Evolutionary conservation across 2,329 filamentous ascomycete genomes (phyloP).

Genomic region (Mariannaea sp.): DNA sequence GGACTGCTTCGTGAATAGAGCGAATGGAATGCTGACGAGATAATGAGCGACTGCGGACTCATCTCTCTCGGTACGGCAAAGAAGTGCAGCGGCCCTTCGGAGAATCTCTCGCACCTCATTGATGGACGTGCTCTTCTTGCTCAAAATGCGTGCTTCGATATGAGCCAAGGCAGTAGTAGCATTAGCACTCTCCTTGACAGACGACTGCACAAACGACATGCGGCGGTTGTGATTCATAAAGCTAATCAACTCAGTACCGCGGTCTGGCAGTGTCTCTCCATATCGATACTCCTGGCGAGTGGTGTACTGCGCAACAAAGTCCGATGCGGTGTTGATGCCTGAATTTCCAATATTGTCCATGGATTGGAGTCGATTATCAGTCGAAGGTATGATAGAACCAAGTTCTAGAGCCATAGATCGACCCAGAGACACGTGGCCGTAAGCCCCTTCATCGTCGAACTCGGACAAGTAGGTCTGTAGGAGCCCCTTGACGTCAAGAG

Average conservation of each 20-base stretch:
- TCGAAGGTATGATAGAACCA: slow-evolving; percentile 82
- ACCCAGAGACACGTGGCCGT: slow-evolving; percentile 89
- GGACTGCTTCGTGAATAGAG: slow-evolving; percentile 90
- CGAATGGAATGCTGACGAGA: slow-evolving; percentile 90
- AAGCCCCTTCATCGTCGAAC: slow-evolving; percentile 87
- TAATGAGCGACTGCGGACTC: slow-evolving; percentile 82
- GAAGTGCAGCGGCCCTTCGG: slow-evolving; percentile 80
- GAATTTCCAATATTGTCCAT: slow-evolving; percentile 76
- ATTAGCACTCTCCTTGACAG: slow-evolving; percentile 60
- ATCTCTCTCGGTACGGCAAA: slow-evolving; percentile 77
- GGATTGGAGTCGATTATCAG: slow-evolving; percentile 83
- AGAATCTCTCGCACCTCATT: slow-evolving; percentile 80
- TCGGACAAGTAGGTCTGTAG: slow-evolving; percentile 96
- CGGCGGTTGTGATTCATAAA: slow-evolving; percentile 61
- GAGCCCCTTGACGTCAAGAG: slow-evolving; percentile 91
- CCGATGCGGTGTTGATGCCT: slow-evolving; percentile 87
- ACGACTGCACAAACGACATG: slow-evolving; percentile 56
- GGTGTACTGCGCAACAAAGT: slow-evolving; percentile 96
- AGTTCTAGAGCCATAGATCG: slow-evolving; percentile 94
- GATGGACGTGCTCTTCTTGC: slow-evolving; percentile 71
- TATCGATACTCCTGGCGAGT: slow-evolving; percentile 95
- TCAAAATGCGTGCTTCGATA: slow-evolving; percentile 72
- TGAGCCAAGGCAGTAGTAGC: slow-evolving; percentile 70
- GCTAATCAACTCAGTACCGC: slow-evolving; percentile 68
- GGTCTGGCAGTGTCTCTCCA: slow-evolving; percentile 73